Conservation (phyloP, 805 yeast species). For the Nakazawaea ernobii region DNA sequence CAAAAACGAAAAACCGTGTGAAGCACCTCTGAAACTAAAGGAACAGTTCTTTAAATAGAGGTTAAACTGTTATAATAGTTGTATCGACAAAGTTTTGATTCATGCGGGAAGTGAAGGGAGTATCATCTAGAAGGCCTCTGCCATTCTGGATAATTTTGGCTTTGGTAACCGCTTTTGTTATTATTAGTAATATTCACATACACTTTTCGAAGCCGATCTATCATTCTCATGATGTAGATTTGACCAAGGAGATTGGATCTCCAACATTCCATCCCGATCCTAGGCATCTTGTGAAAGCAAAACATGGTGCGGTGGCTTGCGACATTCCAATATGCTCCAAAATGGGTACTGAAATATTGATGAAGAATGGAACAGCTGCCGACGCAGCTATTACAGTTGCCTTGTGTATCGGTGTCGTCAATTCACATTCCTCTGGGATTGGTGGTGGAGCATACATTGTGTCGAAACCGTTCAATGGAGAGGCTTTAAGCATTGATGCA, state of each 20-base stretch:
- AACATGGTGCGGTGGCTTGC: slow-evolving; percentile 58
- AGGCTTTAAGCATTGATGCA: slow-evolving; percentile 68
- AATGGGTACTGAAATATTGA: slow-evolving; percentile 52
- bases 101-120: too few species aligned
- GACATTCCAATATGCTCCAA: slow-evolving; percentile 61
- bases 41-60: too few species aligned
- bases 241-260: slow-evolving; percentile 14
- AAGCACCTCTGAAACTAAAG: too few species aligned
- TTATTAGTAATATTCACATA: background rate
- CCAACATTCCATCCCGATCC: slow-evolving; percentile 40
- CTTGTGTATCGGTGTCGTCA: slow-evolving; percentile 78
- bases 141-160: background rate
- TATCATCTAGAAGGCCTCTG: background rate
- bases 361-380: slow-evolving; percentile 73
- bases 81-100: too few species aligned
- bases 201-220: background rate
- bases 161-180: background rate
- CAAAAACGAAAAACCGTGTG: too few species aligned
- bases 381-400: slow-evolving; percentile 91
- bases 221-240: background rate
- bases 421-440: slow-evolving; percentile 80
- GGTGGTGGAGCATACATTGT: slow-evolving; percentile 89
- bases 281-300: slow-evolving; percentile 33
- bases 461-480: slow-evolving; percentile 33
- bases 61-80: too few species aligned